A percentile compares a stretch with the other conserved stretches of the same genome.
phyloP scores from a whole-genome alignment of 2,329 filamentous ascomycete genomes.

The Ploettnerulaceae sp. region DNA sequence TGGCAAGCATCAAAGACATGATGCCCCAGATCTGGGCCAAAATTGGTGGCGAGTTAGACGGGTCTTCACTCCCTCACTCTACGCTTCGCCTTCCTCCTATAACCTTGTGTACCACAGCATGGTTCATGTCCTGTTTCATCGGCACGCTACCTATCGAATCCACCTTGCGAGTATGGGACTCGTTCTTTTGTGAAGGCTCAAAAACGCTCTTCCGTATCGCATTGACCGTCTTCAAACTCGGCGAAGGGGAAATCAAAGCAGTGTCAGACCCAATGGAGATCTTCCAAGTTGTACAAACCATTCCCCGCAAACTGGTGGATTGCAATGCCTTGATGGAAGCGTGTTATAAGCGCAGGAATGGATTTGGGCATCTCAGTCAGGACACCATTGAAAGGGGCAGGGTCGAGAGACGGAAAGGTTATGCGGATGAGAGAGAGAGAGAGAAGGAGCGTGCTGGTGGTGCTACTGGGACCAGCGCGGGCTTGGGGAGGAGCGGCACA shows the following conservation, averaged over 20 bases:
- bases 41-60: conserved; percentile 72
- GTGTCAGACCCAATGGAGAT: conserved; percentile 90
- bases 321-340: conserved; percentile 77
- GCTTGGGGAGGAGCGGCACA: conserved; percentile 3
- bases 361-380: conserved; percentile 77
- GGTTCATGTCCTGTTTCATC: conserved; percentile 98
- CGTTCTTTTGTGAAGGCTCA: conserved; percentile 91
- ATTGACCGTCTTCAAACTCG: conserved; percentile 83
- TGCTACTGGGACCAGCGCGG: background rate
- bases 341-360: conserved; percentile 75
- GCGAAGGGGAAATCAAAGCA: conserved; percentile 72
- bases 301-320: conserved; percentile 77
- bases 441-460: conserved; percentile 7
- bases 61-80: conserved; percentile 30
- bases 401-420: conserved; percentile 55
- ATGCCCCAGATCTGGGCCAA: conserved; percentile 83
- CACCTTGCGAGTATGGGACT: conserved; percentile 88
- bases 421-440: conserved; percentile 33
- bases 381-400: conserved; percentile 74
- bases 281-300: conserved; percentile 86
- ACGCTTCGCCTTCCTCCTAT: conserved; percentile 72
- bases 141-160: conserved; percentile 89
- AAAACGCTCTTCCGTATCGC: conserved; percentile 92
- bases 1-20: conserved; percentile 77
- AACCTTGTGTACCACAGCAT: conserved; percentile 86